Base-by-base conservation (phyloP, 345 rosid species). In the Turritis glabra region DNA sequence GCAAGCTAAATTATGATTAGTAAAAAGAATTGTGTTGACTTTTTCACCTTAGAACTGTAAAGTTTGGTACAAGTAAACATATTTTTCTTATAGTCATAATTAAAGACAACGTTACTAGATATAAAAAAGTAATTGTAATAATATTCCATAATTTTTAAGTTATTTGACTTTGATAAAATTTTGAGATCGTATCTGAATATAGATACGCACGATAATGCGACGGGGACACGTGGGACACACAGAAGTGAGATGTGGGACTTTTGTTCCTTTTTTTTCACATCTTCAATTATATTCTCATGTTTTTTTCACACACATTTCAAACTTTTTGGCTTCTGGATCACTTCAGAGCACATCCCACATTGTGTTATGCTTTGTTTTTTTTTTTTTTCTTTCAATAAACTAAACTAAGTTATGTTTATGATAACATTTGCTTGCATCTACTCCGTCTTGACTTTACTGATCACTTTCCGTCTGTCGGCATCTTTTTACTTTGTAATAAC, bases 191-290 rank as follows among this genome's bases (percentile, higher is more conserved):
- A 76, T 76, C 80, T 62, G 41, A 61, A 69, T 3, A 69, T 76
- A 69, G 74, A 76, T 69, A 69, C 71, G 75, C 64, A 76, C 50
- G 48, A 76, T 76, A 69, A 69, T 76, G 71, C 40, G 43, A 35
- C 4, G 48, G 57, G 40, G 69, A 62, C 79, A 76, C 74, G 63
- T 69, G 64, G 79, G 69, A 29, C 70, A 76, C 30, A 27, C n/a
- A 61, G 64, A 76, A 60, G 69, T 69, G 56, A 52, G 69, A 68
- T 51, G 62, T 38, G 55, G 23, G 51, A 41, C 69, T 60, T 69
- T 61, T 76, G 74, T 76, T 76, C 74, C n/a, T 68, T 60, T 68
- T 51, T 68, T 68, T 61, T 60, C 69, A 67, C 62, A 64, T 65
- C 77, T 55, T 55, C 15, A 26, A 17, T 73, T 52, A 64, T 57